Evolutionary conservation across 2,329 filamentous ascomycete genomes (phyloP).

Genomic region (Alternaria atra): DNA sequence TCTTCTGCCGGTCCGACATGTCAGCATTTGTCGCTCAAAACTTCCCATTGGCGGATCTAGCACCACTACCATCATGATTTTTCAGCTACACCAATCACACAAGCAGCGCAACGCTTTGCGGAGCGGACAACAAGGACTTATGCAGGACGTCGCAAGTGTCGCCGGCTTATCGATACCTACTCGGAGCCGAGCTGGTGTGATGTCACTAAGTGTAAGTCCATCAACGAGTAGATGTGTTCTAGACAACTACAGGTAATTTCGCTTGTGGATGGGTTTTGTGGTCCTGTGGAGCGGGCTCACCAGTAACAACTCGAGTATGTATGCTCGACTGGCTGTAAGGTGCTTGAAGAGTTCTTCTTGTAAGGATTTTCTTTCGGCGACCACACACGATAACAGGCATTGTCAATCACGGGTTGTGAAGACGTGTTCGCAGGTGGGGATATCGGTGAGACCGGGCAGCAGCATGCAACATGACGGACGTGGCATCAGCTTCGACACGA

Average conservation of each 20-base stretch:
- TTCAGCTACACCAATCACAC: slow-evolving; percentile 17
- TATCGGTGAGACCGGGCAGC: slow-evolving; percentile 8
- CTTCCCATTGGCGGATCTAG: slow-evolving; percentile 12
- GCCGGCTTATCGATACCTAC: slow-evolving; percentile 22
- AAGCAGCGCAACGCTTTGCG: slow-evolving; percentile 4
- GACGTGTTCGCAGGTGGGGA: not conserved
- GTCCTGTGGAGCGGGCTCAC: slow-evolving; percentile 1
- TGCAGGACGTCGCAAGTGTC: slow-evolving; percentile 10
- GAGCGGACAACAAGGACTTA: slow-evolving; percentile 2
- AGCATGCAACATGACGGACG: slow-evolving; percentile 1
- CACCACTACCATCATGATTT: slow-evolving; percentile 5
- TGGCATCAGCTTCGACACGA: not conserved
- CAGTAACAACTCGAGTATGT: not conserved
- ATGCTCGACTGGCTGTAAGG: not conserved
- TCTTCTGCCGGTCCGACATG: not conserved
- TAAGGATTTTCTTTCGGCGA: not conserved
- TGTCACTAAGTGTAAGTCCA: slow-evolving; percentile 12
- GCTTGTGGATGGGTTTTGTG: slow-evolving; percentile 13
- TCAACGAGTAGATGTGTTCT: slow-evolving; percentile 7
- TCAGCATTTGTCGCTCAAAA: not conserved
- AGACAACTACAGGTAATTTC: slow-evolving; percentile 15
- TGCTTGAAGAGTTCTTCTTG: slow-evolving; percentile 1
- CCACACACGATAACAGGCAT: not conserved
- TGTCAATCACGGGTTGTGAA: not conserved
- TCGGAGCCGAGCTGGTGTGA: slow-evolving; percentile 6